Conservation (phyloP, 176 grass and related monocot genomes). For the Pontederia paniculata region DNA sequence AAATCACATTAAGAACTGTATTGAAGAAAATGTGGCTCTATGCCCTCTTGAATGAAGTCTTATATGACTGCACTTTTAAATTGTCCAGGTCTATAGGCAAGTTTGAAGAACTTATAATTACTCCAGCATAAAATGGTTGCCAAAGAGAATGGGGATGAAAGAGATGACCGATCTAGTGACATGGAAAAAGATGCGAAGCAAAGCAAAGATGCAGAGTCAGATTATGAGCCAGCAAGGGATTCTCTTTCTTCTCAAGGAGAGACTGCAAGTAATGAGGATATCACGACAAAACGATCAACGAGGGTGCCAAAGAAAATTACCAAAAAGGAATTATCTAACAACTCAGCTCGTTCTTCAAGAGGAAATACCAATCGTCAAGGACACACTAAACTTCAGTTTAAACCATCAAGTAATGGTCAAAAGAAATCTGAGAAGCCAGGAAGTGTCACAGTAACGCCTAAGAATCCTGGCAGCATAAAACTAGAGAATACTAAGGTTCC, state of each 20-base stretch:
- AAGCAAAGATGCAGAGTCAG: constrained; percentile 40
- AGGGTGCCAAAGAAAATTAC: constrained; percentile 58
- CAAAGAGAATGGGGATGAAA: constrained; percentile 63
- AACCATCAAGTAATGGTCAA: constrained; percentile 44
- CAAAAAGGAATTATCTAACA: constrained; percentile 59
- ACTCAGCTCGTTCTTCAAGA: constrained; percentile 39
- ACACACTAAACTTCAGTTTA: constrained; percentile 56
- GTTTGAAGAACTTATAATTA: constrained; percentile 1
- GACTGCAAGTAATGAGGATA: constrained; percentile 46
- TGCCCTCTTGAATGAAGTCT: too few species aligned
- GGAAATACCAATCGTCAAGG: constrained; percentile 28
- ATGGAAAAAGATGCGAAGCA: constrained; percentile 49
- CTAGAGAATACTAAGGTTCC: constrained; percentile 34
- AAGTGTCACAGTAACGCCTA: constrained; percentile 31
- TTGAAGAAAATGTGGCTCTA: too few species aligned
- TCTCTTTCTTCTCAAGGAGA: constrained; percentile 67
- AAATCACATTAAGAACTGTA: too few species aligned
- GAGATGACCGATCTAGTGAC: constrained; percentile 37
- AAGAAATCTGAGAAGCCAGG: constrained; percentile 54
- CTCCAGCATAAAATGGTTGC: constrained; percentile 57
- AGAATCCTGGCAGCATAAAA: constrained; percentile 36
- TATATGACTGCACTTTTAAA: too few species aligned
- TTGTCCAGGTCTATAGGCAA: constrained; percentile 18
- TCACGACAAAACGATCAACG: constrained; percentile 47
- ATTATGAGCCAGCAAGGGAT: constrained; percentile 52